Evolutionary conservation across 2,329 filamentous ascomycete genomes (phyloP).

Genomic region (Hypoxylon sp.): DNA sequence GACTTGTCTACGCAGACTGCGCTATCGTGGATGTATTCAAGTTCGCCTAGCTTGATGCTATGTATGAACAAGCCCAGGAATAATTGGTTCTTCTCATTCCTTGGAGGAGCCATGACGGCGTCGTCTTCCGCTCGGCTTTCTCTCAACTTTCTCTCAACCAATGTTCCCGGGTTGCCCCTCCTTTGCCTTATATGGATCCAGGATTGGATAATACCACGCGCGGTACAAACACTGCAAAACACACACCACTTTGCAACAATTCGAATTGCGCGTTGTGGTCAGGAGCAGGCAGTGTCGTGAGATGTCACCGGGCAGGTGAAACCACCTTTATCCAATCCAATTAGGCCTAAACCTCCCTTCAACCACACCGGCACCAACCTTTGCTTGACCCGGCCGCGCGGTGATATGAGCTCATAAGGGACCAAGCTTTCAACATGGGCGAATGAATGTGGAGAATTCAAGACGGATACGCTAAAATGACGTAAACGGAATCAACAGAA

Average conservation of each 20-base stretch:
- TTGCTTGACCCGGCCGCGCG: conserved; percentile 20
- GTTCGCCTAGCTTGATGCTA: conserved; percentile 62
- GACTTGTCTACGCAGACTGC: conserved; percentile 65
- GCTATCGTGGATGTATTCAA: conserved; percentile 67
- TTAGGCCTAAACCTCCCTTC: conserved; percentile 17
- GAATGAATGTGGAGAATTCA: conserved; percentile 3
- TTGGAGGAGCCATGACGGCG: conserved; percentile 44
- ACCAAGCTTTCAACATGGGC: conserved; percentile 14
- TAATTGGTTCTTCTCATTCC: conserved; percentile 59
- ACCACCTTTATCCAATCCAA: conserved; percentile 20
- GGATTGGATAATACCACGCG: not conserved
- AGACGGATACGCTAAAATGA: conserved; percentile 13
- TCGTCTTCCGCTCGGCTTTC: conserved; percentile 6
- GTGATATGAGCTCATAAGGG: conserved; percentile 26
- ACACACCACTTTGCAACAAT: conserved; percentile 3
- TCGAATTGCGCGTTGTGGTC: conserved; percentile 16
- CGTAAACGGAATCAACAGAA: conserved; percentile 18
- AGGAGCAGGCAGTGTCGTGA: conserved; percentile 23
- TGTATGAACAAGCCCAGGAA: conserved; percentile 71
- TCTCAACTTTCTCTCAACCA: not conserved
- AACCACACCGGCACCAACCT: conserved; percentile 27
- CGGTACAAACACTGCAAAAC: not conserved
- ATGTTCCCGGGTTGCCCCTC: conserved; percentile 1
- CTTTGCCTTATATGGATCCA: conserved; percentile 15
- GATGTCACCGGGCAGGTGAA: conserved; percentile 31